Evolutionary conservation across 306 rosid genomes (phyloP).

Genomic region (Alnus glutinosa): DNA sequence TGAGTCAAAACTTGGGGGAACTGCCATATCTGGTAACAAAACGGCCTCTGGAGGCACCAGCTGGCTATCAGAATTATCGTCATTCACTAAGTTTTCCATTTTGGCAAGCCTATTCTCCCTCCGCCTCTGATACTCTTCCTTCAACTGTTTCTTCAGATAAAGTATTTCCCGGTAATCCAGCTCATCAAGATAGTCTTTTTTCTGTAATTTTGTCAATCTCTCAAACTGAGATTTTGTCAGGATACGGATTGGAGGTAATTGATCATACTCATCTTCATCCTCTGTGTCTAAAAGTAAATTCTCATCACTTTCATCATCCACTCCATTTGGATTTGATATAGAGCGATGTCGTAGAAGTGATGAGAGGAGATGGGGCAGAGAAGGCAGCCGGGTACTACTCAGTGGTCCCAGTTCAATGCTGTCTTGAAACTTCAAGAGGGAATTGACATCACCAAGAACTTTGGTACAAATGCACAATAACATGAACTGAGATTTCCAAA

Average conservation of each 20-base stretch:
- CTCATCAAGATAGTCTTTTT: conserved; percentile 81
- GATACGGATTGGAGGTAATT: conserved; percentile 75
- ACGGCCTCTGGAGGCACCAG: conserved; percentile 63
- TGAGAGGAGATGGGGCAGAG: conserved; percentile 91
- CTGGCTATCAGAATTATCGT: conserved; percentile 51
- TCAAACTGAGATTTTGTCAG: conserved; percentile 77
- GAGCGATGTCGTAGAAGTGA: conserved; percentile 61
- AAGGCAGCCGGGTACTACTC: conserved; percentile 58
- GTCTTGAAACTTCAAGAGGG: conserved; percentile 72
- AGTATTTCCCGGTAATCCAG: conserved; percentile 93
- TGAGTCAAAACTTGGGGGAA: conserved; percentile 78
- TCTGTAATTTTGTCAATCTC: conserved; percentile 68
- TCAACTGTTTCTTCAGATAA: conserved; percentile 83
- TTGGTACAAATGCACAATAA: conserved; percentile 80
- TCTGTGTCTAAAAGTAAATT: conserved; percentile 50
- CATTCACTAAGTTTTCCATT: conserved; percentile 33
- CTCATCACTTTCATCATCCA: conserved; percentile 56
- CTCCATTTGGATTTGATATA: conserved; percentile 40
- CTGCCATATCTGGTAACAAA: conserved; percentile 78
- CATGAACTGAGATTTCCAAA: conserved; percentile 86
- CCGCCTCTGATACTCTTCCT: conserved; percentile 59
- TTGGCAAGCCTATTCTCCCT: conserved; percentile 49
- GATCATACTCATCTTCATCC: conserved; percentile 87
- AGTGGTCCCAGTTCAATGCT: conserved; percentile 76
- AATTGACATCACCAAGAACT: conserved; percentile 76